Conservation (phyloP, 768 basidiomycete species). For the Lentinula lateritia region DNA sequence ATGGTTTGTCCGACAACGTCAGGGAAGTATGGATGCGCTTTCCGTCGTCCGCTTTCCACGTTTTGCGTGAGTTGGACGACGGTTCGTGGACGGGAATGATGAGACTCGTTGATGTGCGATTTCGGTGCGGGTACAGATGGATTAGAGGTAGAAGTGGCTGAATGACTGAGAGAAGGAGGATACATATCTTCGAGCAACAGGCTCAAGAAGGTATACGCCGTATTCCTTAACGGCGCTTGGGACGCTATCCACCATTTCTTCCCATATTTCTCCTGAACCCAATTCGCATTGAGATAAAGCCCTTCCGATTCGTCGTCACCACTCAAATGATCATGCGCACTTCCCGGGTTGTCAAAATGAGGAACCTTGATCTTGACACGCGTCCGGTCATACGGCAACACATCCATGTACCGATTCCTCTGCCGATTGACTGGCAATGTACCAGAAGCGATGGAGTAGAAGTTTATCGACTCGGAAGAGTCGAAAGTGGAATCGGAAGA, state of each 20-base stretch:
- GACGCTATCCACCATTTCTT: conserved; percentile 82
- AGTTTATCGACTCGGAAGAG: not conserved
- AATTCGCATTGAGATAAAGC: conserved; percentile 78
- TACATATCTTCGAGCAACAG: conserved; percentile 48
- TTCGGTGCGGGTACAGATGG: conserved; percentile 4
- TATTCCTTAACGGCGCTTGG: conserved; percentile 71
- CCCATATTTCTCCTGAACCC: conserved; percentile 73
- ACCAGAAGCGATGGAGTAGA: conserved; percentile 1
- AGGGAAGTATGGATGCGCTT: conserved; percentile 80
- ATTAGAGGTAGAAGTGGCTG: conserved; percentile 17
- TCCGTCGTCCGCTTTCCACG: conserved; percentile 62
- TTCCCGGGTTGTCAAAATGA: conserved; percentile 14
- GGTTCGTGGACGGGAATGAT: conserved; percentile 47
- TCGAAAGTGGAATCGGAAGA: not conserved
- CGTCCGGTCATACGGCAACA: conserved; percentile 80
- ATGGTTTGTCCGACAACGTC: conserved; percentile 45
- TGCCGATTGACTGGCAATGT: conserved; percentile 23
- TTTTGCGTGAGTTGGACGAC: conserved; percentile 79
- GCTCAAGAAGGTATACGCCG: conserved; percentile 74
- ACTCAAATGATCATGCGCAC: conserved; percentile 7
- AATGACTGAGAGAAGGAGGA: conserved; percentile 28
- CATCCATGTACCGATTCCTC: conserved; percentile 67
- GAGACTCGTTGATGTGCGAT: conserved; percentile 11
- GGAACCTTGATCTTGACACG: conserved; percentile 46
- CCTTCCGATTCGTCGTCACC: conserved; percentile 3